These are phyloP conservation scores for Aspergillus biplanus DNA, from an alignment of 495 filamentous ascomycete species.

Conservation along the genomic window DNA sequence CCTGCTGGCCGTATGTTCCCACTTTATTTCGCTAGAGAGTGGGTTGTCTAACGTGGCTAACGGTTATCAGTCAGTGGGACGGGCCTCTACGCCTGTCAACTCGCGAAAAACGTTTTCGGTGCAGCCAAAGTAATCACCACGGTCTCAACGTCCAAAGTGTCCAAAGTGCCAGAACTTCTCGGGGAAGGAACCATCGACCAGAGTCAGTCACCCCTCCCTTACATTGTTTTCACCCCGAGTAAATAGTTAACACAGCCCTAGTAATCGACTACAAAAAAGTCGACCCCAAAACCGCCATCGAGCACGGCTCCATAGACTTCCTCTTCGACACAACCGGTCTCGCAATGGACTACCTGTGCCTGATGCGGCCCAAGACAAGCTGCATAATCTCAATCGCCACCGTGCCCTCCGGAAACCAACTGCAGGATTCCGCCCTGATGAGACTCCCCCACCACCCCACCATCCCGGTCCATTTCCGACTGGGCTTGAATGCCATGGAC, in stretches of 20 bases:
- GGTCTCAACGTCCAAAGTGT: too few species aligned
- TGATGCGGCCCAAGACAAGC: slow-evolving; percentile 22
- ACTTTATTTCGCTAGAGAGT: too few species aligned
- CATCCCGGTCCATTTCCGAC: slow-evolving; percentile 36
- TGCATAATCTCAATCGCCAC: slow-evolving; percentile 19
- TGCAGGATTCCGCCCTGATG: slow-evolving; percentile 33
- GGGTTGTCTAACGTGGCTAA: too few species aligned
- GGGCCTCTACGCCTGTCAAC: too few species aligned
- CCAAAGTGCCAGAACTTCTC: too few species aligned
- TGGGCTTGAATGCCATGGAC: slow-evolving; percentile 27
- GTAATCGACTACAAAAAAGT: slow-evolving; percentile 55
- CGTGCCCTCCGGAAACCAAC: slow-evolving; percentile 21
- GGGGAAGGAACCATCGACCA: too few species aligned
- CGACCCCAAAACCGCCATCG: slow-evolving; percentile 44
- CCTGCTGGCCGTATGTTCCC: slow-evolving; percentile 43
- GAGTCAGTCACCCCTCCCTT: too few species aligned
- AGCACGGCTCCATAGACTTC: slow-evolving; percentile 52
- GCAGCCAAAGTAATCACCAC: too few species aligned
- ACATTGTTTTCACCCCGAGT: too few species aligned
- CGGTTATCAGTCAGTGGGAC: too few species aligned
- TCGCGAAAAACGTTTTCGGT: too few species aligned
- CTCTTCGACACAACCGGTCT: slow-evolving; percentile 53
- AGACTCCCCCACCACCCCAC: slow-evolving; percentile 34
- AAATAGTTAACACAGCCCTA: too few species aligned
- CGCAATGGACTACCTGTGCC: slow-evolving; percentile 36